phyloP scores from a whole-genome alignment of 345 rosid species.

The Lagerstroemia speciosa region DNA sequence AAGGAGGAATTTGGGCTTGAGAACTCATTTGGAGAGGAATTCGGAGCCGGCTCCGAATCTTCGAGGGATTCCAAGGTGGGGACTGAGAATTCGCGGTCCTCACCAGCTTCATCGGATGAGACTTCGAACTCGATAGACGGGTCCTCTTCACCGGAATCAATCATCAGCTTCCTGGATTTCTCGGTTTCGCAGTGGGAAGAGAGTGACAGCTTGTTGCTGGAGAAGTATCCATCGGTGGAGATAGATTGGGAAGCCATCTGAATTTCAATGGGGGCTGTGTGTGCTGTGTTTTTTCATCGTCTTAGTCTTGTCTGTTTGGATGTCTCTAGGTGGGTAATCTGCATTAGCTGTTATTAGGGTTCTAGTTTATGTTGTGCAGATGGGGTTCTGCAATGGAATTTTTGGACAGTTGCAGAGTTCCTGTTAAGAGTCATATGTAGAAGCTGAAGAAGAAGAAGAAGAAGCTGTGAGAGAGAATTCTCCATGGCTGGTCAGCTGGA shows the following conservation, averaged over 20 bases:
- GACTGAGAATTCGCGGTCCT: no score
- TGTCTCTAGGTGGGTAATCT: neutral
- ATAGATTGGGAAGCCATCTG: conserved; percentile 78
- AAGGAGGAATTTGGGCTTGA: conserved; percentile 1
- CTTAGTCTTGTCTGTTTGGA: neutral
- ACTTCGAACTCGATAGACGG: conserved; percentile 38
- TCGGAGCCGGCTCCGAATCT: conserved; percentile 2
- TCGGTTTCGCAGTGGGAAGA: conserved; percentile 35
- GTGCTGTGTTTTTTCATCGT: neutral
- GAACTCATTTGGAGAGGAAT: no score
- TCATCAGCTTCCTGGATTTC: conserved; percentile 41
- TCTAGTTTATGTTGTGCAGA: neutral
- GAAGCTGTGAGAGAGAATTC: neutral
- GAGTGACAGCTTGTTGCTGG: conserved; percentile 37
- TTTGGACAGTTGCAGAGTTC: conserved; percentile 6
- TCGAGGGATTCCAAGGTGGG: conserved; percentile 8
- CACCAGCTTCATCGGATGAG: conserved; percentile 15
- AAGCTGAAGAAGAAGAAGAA: no score
- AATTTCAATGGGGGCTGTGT: neutral
- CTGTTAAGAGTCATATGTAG: neutral
- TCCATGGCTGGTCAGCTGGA: conserved; percentile 1
- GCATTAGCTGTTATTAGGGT: neutral
- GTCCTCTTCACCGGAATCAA: conserved; percentile 62
- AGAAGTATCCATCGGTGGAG: conserved; percentile 73
- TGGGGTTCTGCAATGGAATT: conserved; percentile 1